These are phyloP conservation scores for Yamadazyma dendronema DNA, from an alignment of 1,139 yeast species.

Conservation along the genomic window DNA sequence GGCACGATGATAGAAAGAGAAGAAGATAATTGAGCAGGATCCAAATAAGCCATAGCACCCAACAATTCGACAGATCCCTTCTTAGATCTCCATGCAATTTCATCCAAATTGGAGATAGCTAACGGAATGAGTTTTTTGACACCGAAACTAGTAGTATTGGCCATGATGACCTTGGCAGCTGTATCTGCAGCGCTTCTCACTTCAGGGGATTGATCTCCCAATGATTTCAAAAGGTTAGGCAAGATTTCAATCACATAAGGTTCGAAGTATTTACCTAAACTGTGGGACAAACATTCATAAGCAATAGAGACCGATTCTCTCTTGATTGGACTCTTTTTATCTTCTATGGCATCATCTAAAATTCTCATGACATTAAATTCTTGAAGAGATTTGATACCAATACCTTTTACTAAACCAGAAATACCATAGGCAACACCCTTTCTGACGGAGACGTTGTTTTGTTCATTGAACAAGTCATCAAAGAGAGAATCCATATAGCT, in stretches of 20 bases:
- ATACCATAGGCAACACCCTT: constrained; percentile 97
- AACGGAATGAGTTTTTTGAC: constrained; percentile 88
- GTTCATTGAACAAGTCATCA: constrained; percentile 49
- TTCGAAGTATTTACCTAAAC: constrained; percentile 77
- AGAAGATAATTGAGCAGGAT: constrained; percentile 89
- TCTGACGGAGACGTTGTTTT: constrained; percentile 53
- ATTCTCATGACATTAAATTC: constrained; percentile 75
- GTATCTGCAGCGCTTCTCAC: constrained; percentile 87
- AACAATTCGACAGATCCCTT: constrained; percentile 94
- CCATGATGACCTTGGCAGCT: constrained; percentile 89
- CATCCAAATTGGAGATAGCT: constrained; percentile 82
- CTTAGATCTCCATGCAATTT: constrained; percentile 93
- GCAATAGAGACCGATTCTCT: constrained; percentile 90
- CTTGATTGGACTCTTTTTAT: constrained; percentile 67
- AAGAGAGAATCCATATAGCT: constrained; percentile 58
- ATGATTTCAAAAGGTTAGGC: constrained; percentile 73
- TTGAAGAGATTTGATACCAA: constrained; percentile 75
- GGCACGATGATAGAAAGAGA: constrained; percentile 91
- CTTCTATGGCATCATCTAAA: constrained; percentile 84
- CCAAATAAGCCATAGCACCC: constrained; percentile 97
- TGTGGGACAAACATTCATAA: constrained; percentile 77
- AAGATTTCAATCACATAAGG: constrained; percentile 90
- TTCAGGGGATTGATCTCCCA: constrained; percentile 83
- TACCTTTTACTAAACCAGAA: constrained; percentile 89
- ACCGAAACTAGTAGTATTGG: constrained; percentile 88